Conservation (phyloP, 176 grass and related monocot species). For the Aechmea fasciata region DNA sequence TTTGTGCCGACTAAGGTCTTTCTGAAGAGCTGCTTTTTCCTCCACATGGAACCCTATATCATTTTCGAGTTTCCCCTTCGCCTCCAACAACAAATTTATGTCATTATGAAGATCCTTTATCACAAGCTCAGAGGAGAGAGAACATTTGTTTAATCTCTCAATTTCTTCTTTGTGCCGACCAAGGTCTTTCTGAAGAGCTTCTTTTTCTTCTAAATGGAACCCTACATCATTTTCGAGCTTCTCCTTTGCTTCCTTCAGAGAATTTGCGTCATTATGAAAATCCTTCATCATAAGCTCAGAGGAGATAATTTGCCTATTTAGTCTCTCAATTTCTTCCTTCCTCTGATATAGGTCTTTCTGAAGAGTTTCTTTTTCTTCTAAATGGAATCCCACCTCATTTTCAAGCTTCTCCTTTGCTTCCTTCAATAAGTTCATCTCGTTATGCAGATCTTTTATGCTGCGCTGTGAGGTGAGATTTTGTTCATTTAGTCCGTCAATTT, state of each 20-base stretch:
- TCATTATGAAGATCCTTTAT: background rate
- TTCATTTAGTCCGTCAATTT: constrained; percentile 20
- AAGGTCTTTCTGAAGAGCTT: background rate
- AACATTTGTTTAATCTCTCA: too few species aligned
- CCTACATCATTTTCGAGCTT: background rate
- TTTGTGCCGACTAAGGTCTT: background rate
- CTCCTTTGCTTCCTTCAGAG: background rate
- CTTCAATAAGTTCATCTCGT: constrained; percentile 7
- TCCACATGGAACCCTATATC: background rate
- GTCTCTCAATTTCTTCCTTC: constrained; percentile 3
- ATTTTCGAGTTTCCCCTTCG: background rate
- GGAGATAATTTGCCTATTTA: too few species aligned
- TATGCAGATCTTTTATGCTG: constrained; percentile 10
- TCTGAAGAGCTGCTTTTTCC: background rate
- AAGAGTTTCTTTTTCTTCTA: constrained; percentile 12
- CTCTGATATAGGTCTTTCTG: constrained; percentile 5
- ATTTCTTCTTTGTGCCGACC: background rate
- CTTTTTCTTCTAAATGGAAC: background rate
- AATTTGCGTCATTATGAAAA: background rate
- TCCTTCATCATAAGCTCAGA: background rate
- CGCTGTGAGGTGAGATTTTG: background rate
- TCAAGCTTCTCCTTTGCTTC: constrained; percentile 7
- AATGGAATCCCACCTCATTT: constrained; percentile 10
- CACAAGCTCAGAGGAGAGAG: too few species aligned
- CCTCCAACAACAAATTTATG: background rate